Base-by-base conservation (phyloP, 169 alveolate species). In the Eimeria praecox region DNA sequence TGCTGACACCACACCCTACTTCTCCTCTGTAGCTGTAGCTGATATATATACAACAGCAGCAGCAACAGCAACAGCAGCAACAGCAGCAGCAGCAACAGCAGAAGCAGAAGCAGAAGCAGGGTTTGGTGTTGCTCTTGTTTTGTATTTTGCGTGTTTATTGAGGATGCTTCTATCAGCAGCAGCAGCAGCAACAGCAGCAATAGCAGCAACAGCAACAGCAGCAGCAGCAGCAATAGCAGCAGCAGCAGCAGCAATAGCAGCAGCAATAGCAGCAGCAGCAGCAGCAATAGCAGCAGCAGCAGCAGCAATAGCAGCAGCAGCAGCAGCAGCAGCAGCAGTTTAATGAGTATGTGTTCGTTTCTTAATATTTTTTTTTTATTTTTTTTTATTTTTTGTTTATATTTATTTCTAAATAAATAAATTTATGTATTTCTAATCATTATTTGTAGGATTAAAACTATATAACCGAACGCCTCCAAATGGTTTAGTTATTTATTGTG, bases 401-500 rank as follows among this genome's bases (percentile, higher is more conserved):
- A n/a, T n/a, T n/a, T n/a, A n/a, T n/a, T 62, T 30, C 27, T 62
- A 62, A 62, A 62, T 5, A 24, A 62, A 30, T 59, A 22, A 22
- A 59, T 59, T 59, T 14, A 22, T 14, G 69, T 59, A 22, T 59
- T 22, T 59, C n/a, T 59, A 59, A 14, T 16, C 69, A 14, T 59
- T 30, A 62, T 71, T 71, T 71, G 46, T 92, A 98, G 99, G 98
- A 90, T 96, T 99, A 83, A 99, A 98, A 97, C 98, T 98, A 27
- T 99, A 99, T 98, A 99, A 98, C 64, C 97, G 98, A 94, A 99
- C 99, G 38, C 99, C 99, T 1, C 99, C 99, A 20, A 99, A 99
- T 96, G 99, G 99, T 12, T 97, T 99, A 64, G 99, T 99, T 35
- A 98, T 99, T 6, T 99, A 98, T 97, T 99, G 99, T 95, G 99